A percentile compares a stretch with the other conserved stretches of the same genome.
Evolutionary conservation across 805 yeast genomes (phyloP).

Genomic region (Saccharomycopsis capsularis): DNA sequence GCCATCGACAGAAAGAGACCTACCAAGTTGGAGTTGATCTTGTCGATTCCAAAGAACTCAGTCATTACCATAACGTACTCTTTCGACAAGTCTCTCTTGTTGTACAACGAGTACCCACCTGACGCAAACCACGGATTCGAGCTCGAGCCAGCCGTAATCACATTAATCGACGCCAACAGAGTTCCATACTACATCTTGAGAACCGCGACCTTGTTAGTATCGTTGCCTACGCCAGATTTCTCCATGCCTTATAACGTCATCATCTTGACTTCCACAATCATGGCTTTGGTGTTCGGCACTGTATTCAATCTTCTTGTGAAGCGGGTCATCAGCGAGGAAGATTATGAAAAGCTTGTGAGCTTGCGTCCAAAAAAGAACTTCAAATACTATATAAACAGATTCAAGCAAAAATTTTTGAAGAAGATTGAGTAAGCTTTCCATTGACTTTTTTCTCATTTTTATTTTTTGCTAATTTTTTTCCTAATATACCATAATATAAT

Average conservation of each 20-base stretch:
- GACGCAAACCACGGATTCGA: slow-evolving; percentile 98
- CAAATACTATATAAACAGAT: slow-evolving; percentile 1
- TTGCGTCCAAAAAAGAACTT: slow-evolving; percentile 7
- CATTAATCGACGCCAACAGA: slow-evolving; percentile 34
- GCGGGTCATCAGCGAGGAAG: slow-evolving; percentile 67
- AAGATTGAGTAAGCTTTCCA: no score
- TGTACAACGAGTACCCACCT: slow-evolving; percentile 94
- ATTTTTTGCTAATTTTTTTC: no score
- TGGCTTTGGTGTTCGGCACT: slow-evolving; percentile 88
- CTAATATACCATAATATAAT: no score
- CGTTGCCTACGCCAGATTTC: slow-evolving; percentile 95
- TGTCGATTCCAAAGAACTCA: slow-evolving; percentile 58
- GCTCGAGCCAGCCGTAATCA: slow-evolving; percentile 80
- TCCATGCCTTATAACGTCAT: slow-evolving; percentile 98
- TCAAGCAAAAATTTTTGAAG: slow-evolving; percentile 5
- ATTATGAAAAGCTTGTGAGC: slow-evolving; percentile 25
- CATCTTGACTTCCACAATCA: slow-evolving; percentile 84
- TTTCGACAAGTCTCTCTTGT: slow-evolving; percentile 80
- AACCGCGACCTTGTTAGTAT: slow-evolving; percentile 78
- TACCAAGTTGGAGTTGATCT: slow-evolving; percentile 65
- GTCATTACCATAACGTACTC: slow-evolving; percentile 59
- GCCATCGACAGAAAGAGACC: slow-evolving; percentile 78
- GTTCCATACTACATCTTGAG: slow-evolving; percentile 44
- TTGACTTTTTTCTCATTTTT: no score
- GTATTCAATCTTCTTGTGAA: slow-evolving; percentile 72